These are phyloP conservation scores for Fusarium multiceps DNA, from an alignment of 2,329 filamentous ascomycete genomes.

Conservation along the genomic window DNA sequence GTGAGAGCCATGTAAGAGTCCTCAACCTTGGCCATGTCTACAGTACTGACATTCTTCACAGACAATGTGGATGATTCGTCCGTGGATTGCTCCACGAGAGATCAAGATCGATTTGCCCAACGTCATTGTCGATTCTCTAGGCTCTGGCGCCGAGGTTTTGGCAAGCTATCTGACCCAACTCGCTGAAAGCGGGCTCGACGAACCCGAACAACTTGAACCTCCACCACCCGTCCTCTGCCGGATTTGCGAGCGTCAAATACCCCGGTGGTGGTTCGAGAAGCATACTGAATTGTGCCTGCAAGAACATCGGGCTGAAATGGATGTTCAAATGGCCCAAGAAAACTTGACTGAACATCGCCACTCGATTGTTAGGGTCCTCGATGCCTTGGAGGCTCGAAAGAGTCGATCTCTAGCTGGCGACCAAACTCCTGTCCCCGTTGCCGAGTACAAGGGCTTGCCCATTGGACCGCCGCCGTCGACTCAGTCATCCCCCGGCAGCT, in stretches of 20 bases:
- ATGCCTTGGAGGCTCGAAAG: slow-evolving; percentile 85
- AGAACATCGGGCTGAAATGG: slow-evolving; percentile 96
- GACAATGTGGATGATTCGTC: slow-evolving; percentile 99
- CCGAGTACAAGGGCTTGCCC: slow-evolving; percentile 87
- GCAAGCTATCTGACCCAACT: slow-evolving; percentile 92
- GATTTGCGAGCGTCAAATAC: slow-evolving; percentile 96
- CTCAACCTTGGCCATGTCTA: background rate
- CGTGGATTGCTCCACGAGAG: slow-evolving; percentile 86
- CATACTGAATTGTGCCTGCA: slow-evolving; percentile 96
- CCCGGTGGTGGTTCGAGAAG: slow-evolving; percentile 99
- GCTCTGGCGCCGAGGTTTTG: slow-evolving; percentile 92
- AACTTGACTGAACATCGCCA: slow-evolving; percentile 92
- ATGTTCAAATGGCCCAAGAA: slow-evolving; percentile 96
- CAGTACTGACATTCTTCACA: slow-evolving; percentile 55
- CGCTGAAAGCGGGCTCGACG: slow-evolving; percentile 83
- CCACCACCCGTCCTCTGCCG: slow-evolving; percentile 92
- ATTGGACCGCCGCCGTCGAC: slow-evolving; percentile 82
- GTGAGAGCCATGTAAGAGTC: slow-evolving; percentile 85
- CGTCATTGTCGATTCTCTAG: slow-evolving; percentile 90
- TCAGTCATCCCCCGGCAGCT: slow-evolving; percentile 76
- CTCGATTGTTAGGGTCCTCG: slow-evolving; percentile 92
- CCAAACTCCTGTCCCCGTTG: slow-evolving; percentile 63
- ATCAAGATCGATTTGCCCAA: slow-evolving; percentile 94
- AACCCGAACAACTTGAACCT: slow-evolving; percentile 79
- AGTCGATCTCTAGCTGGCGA: slow-evolving; percentile 71